phyloP scores from a whole-genome alignment of 1,284 basidiomycete genomes.

The Pisolithus thermaeus region DNA sequence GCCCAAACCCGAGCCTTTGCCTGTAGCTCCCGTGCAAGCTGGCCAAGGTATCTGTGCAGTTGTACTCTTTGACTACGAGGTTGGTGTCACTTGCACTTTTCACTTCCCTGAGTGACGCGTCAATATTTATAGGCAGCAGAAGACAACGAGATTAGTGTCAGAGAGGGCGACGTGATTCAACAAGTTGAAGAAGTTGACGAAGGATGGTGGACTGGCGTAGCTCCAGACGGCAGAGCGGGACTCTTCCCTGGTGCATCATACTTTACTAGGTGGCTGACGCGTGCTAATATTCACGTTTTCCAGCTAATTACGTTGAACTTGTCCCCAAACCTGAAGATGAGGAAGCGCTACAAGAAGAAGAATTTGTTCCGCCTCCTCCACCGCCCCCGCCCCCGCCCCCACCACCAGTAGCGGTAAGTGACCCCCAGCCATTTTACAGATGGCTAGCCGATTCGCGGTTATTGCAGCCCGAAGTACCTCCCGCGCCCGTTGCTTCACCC shows the following conservation, averaged over 20 bases:
- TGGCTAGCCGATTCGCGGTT: slow-evolving; percentile 16
- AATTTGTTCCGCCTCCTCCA: slow-evolving; percentile 32
- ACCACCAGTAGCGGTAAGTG: slow-evolving; percentile 37
- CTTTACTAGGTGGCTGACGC: background rate
- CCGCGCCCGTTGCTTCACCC: slow-evolving; percentile 34
- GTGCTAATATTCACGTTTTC: slow-evolving; percentile 10
- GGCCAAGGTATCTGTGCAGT: slow-evolving; percentile 55
- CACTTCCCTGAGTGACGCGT: background rate
- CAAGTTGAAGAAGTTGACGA: slow-evolving; percentile 83
- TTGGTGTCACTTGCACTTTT: slow-evolving; percentile 18
- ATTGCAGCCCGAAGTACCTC: slow-evolving; percentile 37
- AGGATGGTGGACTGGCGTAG: slow-evolving; percentile 80
- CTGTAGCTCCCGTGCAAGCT: slow-evolving; percentile 19
- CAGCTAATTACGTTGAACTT: slow-evolving; percentile 80
- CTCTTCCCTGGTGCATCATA: slow-evolving; percentile 63
- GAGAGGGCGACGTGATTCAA: slow-evolving; percentile 78
- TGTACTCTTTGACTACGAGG: slow-evolving; percentile 77
- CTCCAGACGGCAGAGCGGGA: slow-evolving; percentile 59
- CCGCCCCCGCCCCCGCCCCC: slow-evolving; percentile 45
- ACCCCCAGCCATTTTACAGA: background rate
- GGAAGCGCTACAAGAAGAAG: slow-evolving; percentile 31
- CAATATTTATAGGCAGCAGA: slow-evolving; percentile 50
- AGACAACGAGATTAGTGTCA: slow-evolving; percentile 78
- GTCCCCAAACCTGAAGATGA: slow-evolving; percentile 43
- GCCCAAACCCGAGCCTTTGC: background rate